Evolutionary conservation across 208 protist species (phyloP), one percentile per base, ranked within the genome.

Genomic region (Tritrichomonas foetus): DNA sequence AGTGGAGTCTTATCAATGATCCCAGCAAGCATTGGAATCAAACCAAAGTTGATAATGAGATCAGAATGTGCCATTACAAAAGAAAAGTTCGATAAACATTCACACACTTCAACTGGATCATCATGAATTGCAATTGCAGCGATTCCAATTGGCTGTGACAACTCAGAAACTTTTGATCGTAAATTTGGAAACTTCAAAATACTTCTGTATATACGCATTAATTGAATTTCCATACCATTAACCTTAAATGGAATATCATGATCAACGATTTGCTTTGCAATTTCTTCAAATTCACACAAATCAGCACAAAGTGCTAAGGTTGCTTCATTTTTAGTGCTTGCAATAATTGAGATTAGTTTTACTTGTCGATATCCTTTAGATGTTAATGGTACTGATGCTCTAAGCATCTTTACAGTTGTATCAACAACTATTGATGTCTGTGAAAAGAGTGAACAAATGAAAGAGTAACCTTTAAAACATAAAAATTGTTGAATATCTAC

Each of bases 301-400:
- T 89, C 47, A 33, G 78, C 41, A 0, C 13, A 89, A 39, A 89
- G 30, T 5, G 2, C 2, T 39, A 49, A n/a, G 1, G 47, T 20
- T 9, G 53, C 78, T 1, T 25, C 9, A 61, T 89, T 61, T 30
- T 57, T 57, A 20, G 27, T 57, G 0, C 57, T 47, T 14, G 78
- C 13, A 49, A 89, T 41, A 36, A 8, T 39, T 27, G 16, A 25
- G 20, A 89, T 61, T 13, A 89, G 47, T 39, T 89, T 89, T 16
- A 57, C 78, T 57, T 89, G 78, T 50, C 47, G 33, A 49, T 57
- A 89, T n/a, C 47, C 25, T 53, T 89, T 89, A 11, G 78, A 89
- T 89, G 47, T 39, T 8, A 89, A 8, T 8, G 33, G 14, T 27
- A 89, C 20, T 22, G 44, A 5, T n/a, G n/a, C n/a, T 39, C 47